Evolutionary conservation across 805 yeast species (phyloP), one percentile per base, ranked within the genome.

Genomic region (Metschnikowia henanensis): DNA sequence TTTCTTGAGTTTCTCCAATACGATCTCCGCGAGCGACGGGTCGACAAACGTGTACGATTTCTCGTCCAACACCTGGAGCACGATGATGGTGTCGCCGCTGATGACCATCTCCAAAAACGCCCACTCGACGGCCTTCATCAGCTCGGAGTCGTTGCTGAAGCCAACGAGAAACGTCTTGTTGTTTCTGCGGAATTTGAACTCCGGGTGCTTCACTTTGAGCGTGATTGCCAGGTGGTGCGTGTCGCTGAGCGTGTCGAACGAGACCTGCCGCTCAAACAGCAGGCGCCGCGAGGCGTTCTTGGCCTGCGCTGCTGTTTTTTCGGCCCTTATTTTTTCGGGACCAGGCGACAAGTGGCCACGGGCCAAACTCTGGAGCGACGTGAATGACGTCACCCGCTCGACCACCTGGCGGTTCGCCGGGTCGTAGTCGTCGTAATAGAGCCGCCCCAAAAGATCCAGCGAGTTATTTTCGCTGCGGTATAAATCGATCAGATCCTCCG

Each of bases 361-460:
- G 9, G 42, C 40, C 20, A 45, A 19, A 15, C 40, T 23, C 17
- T 37, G 40, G 15, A 49, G 40, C 17, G 52, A 49, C n/a, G 47
- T 48, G 22, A 36, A 44, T 3, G 55, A 51, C n/a, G 50, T 37
- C 33, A 51, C 51, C 29, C 49, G 44, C 16, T 47, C 55, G 8
- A 46, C 50, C 6, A 50, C 46, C 35, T 37, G 50, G 3, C 39
- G 45, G 35, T 50, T 47, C 18, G 65, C 72, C 1, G 69, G 61
- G 41, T 70, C 74, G 46, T 59, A 71, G 41, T 70, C 75, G 47
- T 71, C 76, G 46, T 66, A 70, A 52, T 70, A 69, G 9, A 70
- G 57, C 39, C 76, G 50, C 4, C 75, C 76, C 39, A 70, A 47
- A 28, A 70, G 59, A 47, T 71, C 76, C 41, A 68, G 64, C 16